A percentile compares a stretch with the other conserved stretches of the same genome.
Conservation (phyloP, 306 rosid genomes). For the Cucurbita pepo region DNA sequence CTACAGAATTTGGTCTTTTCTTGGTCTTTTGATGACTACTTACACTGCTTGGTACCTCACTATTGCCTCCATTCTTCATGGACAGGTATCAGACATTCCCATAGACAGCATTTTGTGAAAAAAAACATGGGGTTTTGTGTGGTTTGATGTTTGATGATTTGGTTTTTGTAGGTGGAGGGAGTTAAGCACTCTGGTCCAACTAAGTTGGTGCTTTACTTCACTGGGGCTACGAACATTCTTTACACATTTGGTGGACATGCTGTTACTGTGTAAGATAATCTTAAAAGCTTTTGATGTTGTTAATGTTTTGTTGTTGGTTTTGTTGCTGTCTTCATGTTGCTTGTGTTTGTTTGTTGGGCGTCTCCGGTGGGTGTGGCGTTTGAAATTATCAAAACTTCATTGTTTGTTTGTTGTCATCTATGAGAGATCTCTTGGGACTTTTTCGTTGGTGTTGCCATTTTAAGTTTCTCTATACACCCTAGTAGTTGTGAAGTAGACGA, state of each 20-base stretch:
- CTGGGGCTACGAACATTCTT: slow-evolving; percentile 99
- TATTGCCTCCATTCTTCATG: slow-evolving; percentile 69
- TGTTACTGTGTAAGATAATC: slow-evolving; percentile 86
- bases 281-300: background rate
- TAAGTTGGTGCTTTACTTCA: slow-evolving; percentile 79
- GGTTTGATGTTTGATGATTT: background rate
- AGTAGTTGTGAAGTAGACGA: no score
- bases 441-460: background rate
- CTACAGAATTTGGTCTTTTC: slow-evolving; percentile 92
- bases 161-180: slow-evolving; percentile 37
- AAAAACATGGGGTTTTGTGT: background rate
- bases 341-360: slow-evolving; percentile 2
- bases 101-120: background rate
- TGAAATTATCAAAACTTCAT: background rate
- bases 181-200: slow-evolving; percentile 89
- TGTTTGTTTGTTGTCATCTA: background rate
- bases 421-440: background rate
- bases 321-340: background rate
- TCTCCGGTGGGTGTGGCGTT: background rate
- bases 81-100: slow-evolving; percentile 44
- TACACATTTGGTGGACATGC: slow-evolving; percentile 99
- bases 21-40: slow-evolving; percentile 94
- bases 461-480: background rate
- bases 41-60: slow-evolving; percentile 98
- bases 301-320: background rate